Evolutionary conservation across 139 green algal species (phyloP).

Genomic region (Edaphochlamys debaryana): DNA sequence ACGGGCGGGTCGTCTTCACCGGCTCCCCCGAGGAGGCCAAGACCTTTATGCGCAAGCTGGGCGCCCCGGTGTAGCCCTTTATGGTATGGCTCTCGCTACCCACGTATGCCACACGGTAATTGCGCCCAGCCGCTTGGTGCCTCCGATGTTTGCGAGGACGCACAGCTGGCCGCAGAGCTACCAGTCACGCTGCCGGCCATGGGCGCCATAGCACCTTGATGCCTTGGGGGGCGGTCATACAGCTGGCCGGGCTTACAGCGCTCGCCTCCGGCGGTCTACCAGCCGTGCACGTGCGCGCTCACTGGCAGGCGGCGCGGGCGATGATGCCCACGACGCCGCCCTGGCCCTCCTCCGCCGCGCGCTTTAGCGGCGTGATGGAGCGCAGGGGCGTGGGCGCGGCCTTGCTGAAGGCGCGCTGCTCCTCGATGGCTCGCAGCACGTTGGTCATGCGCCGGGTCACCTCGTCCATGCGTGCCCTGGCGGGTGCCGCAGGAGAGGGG

Average conservation of each 20-base stretch:
- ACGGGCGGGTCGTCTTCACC: slow-evolving; percentile 77
- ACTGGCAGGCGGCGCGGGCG: slow-evolving; percentile 2
- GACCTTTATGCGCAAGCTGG: slow-evolving; percentile 62
- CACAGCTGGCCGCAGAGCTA: too few species aligned
- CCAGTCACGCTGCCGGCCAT: too few species aligned
- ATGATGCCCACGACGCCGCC: not conserved
- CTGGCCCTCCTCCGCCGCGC: not conserved
- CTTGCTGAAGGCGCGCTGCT: not conserved
- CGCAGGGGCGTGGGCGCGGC: not conserved
- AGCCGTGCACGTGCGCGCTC: not conserved
- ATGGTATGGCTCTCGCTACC: too few species aligned
- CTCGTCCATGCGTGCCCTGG: slow-evolving; percentile 37
- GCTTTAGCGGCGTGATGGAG: not conserved
- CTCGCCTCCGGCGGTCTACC: not conserved
- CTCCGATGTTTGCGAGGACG: too few species aligned
- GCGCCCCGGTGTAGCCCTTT: slow-evolving; percentile 38
- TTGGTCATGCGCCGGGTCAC: slow-evolving; percentile 18
- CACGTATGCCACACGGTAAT: too few species aligned
- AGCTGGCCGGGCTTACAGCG: too few species aligned
- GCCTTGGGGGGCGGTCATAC: too few species aligned
- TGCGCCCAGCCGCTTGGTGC: too few species aligned
- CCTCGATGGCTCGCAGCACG: slow-evolving; percentile 22
- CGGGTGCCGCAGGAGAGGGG: too few species aligned
- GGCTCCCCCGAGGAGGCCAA: slow-evolving; percentile 64
- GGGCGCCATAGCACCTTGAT: too few species aligned